A percentile compares a stretch with the other conserved stretches of the same genome.
phyloP scores from a whole-genome alignment of 2,329 filamentous ascomycete genomes.

The Lachnum nothofagi region DNA sequence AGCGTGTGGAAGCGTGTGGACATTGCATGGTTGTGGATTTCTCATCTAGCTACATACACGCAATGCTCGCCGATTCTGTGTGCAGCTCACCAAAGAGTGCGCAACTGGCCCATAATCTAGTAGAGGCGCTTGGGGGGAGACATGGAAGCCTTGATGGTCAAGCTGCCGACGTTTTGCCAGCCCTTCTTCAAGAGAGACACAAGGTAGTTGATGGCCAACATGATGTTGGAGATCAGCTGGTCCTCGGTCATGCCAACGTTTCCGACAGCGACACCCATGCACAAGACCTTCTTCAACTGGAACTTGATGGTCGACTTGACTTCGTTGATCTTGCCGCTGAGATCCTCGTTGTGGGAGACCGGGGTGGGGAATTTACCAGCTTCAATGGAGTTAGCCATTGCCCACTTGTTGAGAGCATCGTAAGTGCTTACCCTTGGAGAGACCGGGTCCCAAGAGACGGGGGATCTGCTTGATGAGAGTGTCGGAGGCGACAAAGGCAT shows the following conservation, averaged over 20 bases:
- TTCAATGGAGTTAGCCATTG: constrained; percentile 39
- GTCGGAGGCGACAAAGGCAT: constrained; percentile 97
- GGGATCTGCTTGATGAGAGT: constrained; percentile 99
- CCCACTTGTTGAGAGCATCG: not conserved
- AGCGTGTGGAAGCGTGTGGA: not conserved
- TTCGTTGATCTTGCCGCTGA: constrained; percentile 92
- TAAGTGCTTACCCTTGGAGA: constrained; percentile 74
- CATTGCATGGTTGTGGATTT: constrained; percentile 21
- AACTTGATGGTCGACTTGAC: constrained; percentile 99
- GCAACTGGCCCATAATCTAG: constrained; percentile 49
- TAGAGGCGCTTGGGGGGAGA: constrained; percentile 96
- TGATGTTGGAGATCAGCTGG: constrained; percentile 96
- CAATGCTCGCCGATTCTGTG: constrained; percentile 19
- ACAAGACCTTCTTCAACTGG: constrained; percentile 99
- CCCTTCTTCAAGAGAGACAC: constrained; percentile 99
- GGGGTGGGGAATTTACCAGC: constrained; percentile 99
- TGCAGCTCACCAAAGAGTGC: constrained; percentile 30
- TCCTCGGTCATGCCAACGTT: constrained; percentile 97
- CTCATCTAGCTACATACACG: constrained; percentile 22
- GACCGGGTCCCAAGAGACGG: constrained; percentile 97
- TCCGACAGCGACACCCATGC: constrained; percentile 98
- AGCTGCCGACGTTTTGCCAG: constrained; percentile 99
- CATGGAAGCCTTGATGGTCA: constrained; percentile 99
- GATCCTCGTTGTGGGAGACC: constrained; percentile 93
- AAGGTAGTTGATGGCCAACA: constrained; percentile 99